A percentile compares a stretch with the other conserved stretches of the same genome.
Conservation (phyloP, 2,329 filamentous ascomycete genomes). For the Arthroderma sp. region DNA sequence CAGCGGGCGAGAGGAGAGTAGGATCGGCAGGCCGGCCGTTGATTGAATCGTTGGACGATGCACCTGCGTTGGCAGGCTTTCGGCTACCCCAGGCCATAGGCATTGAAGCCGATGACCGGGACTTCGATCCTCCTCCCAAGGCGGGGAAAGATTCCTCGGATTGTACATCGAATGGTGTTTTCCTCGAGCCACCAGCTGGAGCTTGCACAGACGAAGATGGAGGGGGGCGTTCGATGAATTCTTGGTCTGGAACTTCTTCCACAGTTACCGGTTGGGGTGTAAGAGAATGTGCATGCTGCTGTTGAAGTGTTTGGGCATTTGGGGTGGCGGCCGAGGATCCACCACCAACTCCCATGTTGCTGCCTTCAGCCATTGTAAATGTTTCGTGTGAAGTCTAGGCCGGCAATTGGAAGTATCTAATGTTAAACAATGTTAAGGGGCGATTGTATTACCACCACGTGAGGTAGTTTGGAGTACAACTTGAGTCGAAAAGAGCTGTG, state of each 20-base stretch:
- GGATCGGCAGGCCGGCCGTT: slow-evolving; percentile 24
- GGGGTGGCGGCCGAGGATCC: background rate
- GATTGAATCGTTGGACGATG: slow-evolving; percentile 32
- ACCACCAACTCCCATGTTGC: slow-evolving; percentile 5
- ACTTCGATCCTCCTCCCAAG: slow-evolving; percentile 59
- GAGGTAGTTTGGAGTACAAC: too few species aligned
- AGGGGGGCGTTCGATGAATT: slow-evolving; percentile 48
- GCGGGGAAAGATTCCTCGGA: slow-evolving; percentile 92
- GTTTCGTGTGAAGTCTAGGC: too few species aligned
- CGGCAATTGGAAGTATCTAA: too few species aligned
- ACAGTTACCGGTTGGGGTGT: slow-evolving; percentile 50
- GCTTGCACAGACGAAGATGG: slow-evolving; percentile 24
- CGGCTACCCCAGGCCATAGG: slow-evolving; percentile 68
- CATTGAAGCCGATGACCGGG: slow-evolving; percentile 44
- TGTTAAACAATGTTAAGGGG: too few species aligned
- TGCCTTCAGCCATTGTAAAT: too few species aligned
- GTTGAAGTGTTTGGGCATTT: slow-evolving; percentile 39
- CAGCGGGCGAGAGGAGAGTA: slow-evolving; percentile 46
- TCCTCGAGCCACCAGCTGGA: too few species aligned
- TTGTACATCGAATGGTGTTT: slow-evolving; percentile 54
- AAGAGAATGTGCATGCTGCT: slow-evolving; percentile 40
- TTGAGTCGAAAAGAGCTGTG: too few species aligned
- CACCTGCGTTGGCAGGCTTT: slow-evolving; percentile 23
- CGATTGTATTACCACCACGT: too few species aligned
- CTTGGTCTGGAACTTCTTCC: slow-evolving; percentile 72